Evolutionary conservation across 2,329 filamentous ascomycete genomes (phyloP), one percentile per base, ranked within the genome.

Genomic region (Penicillium sp.): DNA sequence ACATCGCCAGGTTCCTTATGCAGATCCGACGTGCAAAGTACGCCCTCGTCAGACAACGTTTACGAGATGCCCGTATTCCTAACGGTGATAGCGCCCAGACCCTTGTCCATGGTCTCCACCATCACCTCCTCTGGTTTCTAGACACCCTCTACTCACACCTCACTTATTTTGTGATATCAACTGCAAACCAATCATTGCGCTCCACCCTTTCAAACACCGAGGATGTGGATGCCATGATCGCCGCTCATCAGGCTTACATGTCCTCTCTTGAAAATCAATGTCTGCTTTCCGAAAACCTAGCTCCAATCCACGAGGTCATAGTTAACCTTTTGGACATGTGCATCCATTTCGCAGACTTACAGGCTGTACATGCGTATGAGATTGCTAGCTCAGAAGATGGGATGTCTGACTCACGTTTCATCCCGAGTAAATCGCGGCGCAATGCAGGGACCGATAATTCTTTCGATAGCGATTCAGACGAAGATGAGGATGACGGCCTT

Each of bases 161-260:
- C 4, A 87, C 86, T 3, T 87, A 85, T 15, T 81, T 91, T 2
- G 89, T 92, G 1, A 79, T 96, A 1, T 82, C 81, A 0, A 83
- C 85, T 0, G 80, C 85, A 22, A 83, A 81, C 2, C 67, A 73
- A 2, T 76, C 79, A 27, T 82, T 97, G 76, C 75, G 76, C 6
- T 69, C 72, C 2, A 77, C 81, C 0, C 80, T 97, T 49, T 72
- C 75, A 14, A 74, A 77, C 6, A 85, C 90, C 0, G 79, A 82
- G 25, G 90, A 93, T 62, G 85, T 97, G 9, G 91, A 97, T 68
- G 82, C 82, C 25, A 95, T 97, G 89, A 86, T 92, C 25, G 74
- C 74, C 1, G 80, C 86, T 1, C 92, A 96, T 68, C 75, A 82
- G 4, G 69, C 72, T 0, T 93, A 88, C 65, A 76, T 89, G 43